phyloP scores from a whole-genome alignment of 495 filamentous ascomycete genomes.

The Tuber brumale region DNA sequence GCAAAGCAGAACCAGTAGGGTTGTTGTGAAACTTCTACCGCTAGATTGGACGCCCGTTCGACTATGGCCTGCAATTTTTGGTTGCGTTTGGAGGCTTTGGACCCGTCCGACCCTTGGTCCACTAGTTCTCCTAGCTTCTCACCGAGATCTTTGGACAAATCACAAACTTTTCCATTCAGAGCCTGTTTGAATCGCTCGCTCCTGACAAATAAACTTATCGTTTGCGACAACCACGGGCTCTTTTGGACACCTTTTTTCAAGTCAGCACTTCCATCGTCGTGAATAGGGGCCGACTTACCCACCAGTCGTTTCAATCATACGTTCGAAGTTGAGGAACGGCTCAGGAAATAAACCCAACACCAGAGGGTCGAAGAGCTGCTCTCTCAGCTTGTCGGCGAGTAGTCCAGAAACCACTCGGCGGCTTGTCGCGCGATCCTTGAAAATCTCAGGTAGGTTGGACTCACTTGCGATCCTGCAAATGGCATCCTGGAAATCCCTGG shows the following conservation, averaged over 20 bases:
- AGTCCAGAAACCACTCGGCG: not conserved
- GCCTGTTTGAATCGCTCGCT: not conserved
- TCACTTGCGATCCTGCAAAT: not conserved
- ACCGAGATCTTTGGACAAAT: not conserved
- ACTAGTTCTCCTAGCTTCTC: not conserved
- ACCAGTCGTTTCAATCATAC: not conserved
- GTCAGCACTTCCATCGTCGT: not conserved
- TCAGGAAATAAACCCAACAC: not conserved
- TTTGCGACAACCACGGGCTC: not conserved
- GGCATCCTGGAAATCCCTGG: not conserved
- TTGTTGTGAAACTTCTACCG: not conserved
- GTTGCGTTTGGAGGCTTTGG: not conserved
- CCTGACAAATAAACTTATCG: constrained; percentile 3
- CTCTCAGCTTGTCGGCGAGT: not conserved
- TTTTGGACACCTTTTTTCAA: not conserved
- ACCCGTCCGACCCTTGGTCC: not conserved
- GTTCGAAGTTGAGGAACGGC: not conserved
- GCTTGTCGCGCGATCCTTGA: not conserved
- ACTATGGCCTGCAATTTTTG: not conserved
- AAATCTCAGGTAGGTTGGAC: not conserved
- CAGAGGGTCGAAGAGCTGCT: not conserved
- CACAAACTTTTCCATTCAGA: not conserved
- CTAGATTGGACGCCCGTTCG: not conserved
- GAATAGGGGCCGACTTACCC: not conserved
- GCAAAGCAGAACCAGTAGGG: not conserved